Evolutionary conservation across 176 grass and related monocot species (phyloP).

Genomic region (Elymus sibiricus): DNA sequence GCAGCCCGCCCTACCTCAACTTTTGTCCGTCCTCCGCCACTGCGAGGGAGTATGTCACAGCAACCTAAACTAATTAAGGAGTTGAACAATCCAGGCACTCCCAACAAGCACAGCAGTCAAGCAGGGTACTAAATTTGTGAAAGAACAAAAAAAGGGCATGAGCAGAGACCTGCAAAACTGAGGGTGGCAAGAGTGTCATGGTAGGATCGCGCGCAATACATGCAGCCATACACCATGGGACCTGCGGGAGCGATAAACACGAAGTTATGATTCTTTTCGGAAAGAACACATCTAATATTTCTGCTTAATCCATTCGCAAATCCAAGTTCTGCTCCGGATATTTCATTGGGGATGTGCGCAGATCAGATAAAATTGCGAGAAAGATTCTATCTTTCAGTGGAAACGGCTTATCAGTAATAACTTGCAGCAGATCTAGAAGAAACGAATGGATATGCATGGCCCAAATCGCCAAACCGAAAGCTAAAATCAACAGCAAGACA

Average conservation of each 20-base stretch:
- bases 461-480: background rate
- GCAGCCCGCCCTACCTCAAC: no score
- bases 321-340: background rate
- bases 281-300: background rate
- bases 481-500: background rate
- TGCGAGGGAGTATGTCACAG: no score
- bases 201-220: conserved; percentile 82
- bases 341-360: background rate
- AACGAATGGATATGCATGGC: background rate
- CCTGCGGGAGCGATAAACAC: conserved; percentile 31
- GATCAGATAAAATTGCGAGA: background rate
- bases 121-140: background rate
- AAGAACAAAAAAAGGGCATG: background rate
- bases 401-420: background rate
- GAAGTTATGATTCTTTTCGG: background rate
- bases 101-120: background rate
- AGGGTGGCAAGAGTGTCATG: conserved; percentile 69
- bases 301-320: background rate
- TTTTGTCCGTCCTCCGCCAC: no score
- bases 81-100: background rate
- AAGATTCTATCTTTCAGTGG: background rate
- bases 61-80: background rate
- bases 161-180: conserved; percentile 67
- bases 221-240: conserved; percentile 95
- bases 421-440: background rate